A percentile compares a stretch with the other conserved stretches of the same genome.
Evolutionary conservation across 2,329 filamentous ascomycete genomes (phyloP).

Genomic region (Colletotrichum caudatum): DNA sequence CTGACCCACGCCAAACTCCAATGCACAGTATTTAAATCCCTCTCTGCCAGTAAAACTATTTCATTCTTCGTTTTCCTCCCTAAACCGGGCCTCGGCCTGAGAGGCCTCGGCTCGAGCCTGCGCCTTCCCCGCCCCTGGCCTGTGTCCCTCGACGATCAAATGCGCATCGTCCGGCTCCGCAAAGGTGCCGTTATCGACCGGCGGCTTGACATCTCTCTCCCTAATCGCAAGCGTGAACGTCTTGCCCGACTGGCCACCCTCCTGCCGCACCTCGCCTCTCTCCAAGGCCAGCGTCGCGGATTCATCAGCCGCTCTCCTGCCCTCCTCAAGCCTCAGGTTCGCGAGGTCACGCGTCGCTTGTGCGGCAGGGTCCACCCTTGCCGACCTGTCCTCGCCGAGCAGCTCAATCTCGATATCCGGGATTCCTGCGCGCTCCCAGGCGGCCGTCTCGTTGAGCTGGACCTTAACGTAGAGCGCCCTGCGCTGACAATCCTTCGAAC

Average conservation of each 20-base stretch:
- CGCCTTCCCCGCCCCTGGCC: slow-evolving; percentile 39
- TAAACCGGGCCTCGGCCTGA: slow-evolving; percentile 34
- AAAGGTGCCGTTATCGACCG: slow-evolving; percentile 44
- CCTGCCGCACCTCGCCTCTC: slow-evolving; percentile 53
- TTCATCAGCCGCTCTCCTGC: slow-evolving; percentile 55
- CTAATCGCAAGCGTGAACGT: slow-evolving; percentile 62
- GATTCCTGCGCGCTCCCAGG: slow-evolving; percentile 80
- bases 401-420: slow-evolving; percentile 70
- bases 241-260: slow-evolving; percentile 47
- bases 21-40: not conserved
- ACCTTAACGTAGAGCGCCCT: slow-evolving; percentile 88
- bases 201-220: slow-evolving; percentile 61
- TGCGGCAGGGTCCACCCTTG: slow-evolving; percentile 57
- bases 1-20: not conserved
- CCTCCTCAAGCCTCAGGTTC: slow-evolving; percentile 59
- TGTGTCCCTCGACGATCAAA: slow-evolving; percentile 65
- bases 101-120: slow-evolving; percentile 48
- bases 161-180: slow-evolving; percentile 53
- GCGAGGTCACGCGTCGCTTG: slow-evolving; percentile 53
- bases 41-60: not conserved
- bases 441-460: slow-evolving; percentile 86
- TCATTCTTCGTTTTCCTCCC: not conserved
- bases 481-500: slow-evolving; percentile 81
- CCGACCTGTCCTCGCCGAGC: slow-evolving; percentile 72
- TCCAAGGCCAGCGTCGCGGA: slow-evolving; percentile 63